Evolutionary conservation across 345 rosid species (phyloP), one percentile per base, ranked within the genome.

Genomic region (Hibiscus syriacus): DNA sequence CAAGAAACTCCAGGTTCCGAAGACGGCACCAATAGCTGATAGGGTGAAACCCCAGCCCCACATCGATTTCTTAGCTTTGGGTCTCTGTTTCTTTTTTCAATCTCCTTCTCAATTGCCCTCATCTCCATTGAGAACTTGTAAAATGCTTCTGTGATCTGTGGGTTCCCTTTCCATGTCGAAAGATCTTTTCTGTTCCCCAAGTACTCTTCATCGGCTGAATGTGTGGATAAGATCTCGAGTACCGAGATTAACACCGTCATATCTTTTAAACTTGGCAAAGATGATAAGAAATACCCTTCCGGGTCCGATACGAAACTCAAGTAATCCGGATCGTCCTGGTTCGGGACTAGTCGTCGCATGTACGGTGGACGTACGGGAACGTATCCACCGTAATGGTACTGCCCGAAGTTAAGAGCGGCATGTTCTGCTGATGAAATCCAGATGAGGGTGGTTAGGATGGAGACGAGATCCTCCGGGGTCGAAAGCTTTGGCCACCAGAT

Each of bases 381-480:
- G 23, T 67, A 67, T 20, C 36, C 70, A 0, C 70, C 70, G 1
- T 53, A 23, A 34, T 54, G 60, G n/a, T 67, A 67, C 32, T 67
- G 70, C 3, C 70, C 70, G 16, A 67, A 67, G 70, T 67, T 67
- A 1, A 67, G 4, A 39, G 70, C 70, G 1, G 70, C 70, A 25
- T 93, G 99, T 26, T 89, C 89, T 3, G 99, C 99, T 0, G 99
- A 93, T 5, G 90, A 83, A 14, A 93, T 89, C 99, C 99, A 91
- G 39, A 93, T 78, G 29, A 93, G 36, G 70, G 84, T 89, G 32
- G 97, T 84, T 36, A 93, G 74, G 68, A 87, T 43, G 0, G 90
- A 84, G 78, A 80, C 69, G 0, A 93, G 89, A 69, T 91, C 77
- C 0, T 86, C 85, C 0, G 70, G 77, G 56, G 75, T 82, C 6